A percentile compares a stretch with the other conserved stretches of the same genome.
Evolutionary conservation across 441 rosid species (phyloP).

Genomic region (Rhodomyrtus psidioides): DNA sequence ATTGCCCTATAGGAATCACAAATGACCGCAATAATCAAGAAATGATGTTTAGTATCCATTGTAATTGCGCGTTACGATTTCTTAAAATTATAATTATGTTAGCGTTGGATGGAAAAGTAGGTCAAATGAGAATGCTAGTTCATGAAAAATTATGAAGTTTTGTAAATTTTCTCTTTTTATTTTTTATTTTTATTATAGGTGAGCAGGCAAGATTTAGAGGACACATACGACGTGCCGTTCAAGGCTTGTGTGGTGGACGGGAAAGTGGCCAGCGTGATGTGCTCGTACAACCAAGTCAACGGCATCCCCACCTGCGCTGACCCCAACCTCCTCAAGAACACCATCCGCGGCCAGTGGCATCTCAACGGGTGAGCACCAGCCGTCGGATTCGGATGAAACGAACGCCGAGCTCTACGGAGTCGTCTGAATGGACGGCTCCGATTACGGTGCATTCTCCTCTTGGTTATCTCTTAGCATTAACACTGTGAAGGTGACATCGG

Average conservation of each 20-base stretch:
- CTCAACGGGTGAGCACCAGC: constrained; percentile 61
- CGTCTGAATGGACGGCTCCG: neutral
- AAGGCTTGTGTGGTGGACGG: constrained; percentile 79
- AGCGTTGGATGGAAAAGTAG: no score
- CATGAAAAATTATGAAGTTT: neutral
- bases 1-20: no score
- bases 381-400: neutral
- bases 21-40: neutral
- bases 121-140: no score
- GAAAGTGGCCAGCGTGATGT: constrained; percentile 88
- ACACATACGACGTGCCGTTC: constrained; percentile 80
- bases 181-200: constrained; percentile 21
- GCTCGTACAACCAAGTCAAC: constrained; percentile 92
- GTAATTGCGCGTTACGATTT: neutral
- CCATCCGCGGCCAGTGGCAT: constrained; percentile 66
- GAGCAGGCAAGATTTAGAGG: constrained; percentile 79
- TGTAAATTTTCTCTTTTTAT: neutral
- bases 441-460: neutral
- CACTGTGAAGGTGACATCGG: neutral
- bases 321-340: constrained; percentile 52
- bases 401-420: no score
- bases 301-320: constrained; percentile 96
- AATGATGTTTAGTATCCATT: neutral
- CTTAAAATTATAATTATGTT: no score
- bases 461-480: neutral